Percentiles rank a stretch among this genome's conserved stretches.
These are phyloP conservation scores for Trichoderma sp. DNA, from an alignment of 2,329 filamentous ascomycete species.

Conservation along the genomic window DNA sequence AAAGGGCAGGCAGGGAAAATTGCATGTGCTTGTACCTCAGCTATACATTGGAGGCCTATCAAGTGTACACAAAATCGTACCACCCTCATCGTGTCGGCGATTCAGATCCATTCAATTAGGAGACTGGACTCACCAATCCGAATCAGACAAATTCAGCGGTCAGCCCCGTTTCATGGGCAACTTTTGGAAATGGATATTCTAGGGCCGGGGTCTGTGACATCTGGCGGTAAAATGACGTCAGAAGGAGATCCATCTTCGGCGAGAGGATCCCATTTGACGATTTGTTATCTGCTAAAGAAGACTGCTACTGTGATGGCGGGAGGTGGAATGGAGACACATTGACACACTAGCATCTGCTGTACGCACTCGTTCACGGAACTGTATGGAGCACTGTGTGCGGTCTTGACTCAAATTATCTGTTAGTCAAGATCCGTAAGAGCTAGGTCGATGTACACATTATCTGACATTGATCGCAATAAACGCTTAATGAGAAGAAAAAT, in stretches of 20 bases:
- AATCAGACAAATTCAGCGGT: not conserved
- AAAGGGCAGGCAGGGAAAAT: not conserved
- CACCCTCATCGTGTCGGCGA: not conserved
- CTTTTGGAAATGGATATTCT: not conserved
- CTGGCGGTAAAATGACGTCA: slow-evolving; percentile 10
- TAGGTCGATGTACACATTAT: not conserved
- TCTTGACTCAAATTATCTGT: not conserved
- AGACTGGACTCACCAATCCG: not conserved
- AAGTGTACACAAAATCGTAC: not conserved
- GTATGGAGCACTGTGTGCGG: not conserved
- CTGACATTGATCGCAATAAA: not conserved
- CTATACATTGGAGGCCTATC: not conserved
- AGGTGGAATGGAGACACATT: not conserved
- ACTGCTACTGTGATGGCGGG: not conserved
- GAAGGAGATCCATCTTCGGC: not conserved
- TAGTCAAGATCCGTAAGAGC: not conserved
- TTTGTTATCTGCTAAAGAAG: not conserved
- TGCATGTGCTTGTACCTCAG: not conserved
- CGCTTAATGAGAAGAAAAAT: not conserved
- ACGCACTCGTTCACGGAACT: not conserved
- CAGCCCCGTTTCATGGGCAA: not conserved
- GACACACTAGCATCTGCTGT: not conserved
- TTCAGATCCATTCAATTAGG: not conserved
- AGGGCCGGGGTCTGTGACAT: slow-evolving; percentile 4
- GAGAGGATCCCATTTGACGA: not conserved